Conservation (phyloP, 1,284 basidiomycete genomes). For the Pseudozyma sp. region DNA sequence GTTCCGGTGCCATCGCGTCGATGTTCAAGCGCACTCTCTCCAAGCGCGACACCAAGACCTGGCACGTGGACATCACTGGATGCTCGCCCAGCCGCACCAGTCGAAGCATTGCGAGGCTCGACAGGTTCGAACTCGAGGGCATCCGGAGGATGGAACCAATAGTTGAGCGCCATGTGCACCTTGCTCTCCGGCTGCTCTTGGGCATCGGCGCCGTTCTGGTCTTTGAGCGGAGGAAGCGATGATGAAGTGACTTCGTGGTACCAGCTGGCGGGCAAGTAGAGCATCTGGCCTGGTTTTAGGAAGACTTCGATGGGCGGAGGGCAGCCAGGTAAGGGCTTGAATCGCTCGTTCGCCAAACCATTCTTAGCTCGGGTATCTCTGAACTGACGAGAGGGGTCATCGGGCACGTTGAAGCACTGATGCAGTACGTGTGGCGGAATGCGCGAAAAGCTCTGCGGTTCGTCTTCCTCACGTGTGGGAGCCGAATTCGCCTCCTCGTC, state of each 20-base stretch:
- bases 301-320: constrained; percentile 63
- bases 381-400: constrained; percentile 24
- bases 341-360: constrained; percentile 14
- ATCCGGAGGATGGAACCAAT: constrained; percentile 68
- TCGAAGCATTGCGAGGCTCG: constrained; percentile 7
- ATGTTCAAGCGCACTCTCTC: constrained; percentile 33
- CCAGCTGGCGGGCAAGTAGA: constrained; percentile 68
- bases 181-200: constrained; percentile 10
- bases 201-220: not conserved
- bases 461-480: constrained; percentile 26
- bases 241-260: constrained; percentile 68
- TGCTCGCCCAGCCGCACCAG: constrained; percentile 7
- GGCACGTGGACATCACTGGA: constrained; percentile 23
- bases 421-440: constrained; percentile 60
- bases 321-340: constrained; percentile 39
- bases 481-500: constrained; percentile 13
- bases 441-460: constrained; percentile 63
- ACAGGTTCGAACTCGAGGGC: constrained; percentile 45
- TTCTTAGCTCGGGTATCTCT: constrained; percentile 8
- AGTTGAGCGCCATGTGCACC: constrained; percentile 68
- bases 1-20: constrained; percentile 27
- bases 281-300: constrained; percentile 64
- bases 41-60: constrained; percentile 24
- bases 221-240: constrained; percentile 24
- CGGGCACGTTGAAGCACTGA: constrained; percentile 46